Evolutionary conservation across 768 basidiomycete genomes (phyloP).

Genomic region (Suillus hirtellus): DNA sequence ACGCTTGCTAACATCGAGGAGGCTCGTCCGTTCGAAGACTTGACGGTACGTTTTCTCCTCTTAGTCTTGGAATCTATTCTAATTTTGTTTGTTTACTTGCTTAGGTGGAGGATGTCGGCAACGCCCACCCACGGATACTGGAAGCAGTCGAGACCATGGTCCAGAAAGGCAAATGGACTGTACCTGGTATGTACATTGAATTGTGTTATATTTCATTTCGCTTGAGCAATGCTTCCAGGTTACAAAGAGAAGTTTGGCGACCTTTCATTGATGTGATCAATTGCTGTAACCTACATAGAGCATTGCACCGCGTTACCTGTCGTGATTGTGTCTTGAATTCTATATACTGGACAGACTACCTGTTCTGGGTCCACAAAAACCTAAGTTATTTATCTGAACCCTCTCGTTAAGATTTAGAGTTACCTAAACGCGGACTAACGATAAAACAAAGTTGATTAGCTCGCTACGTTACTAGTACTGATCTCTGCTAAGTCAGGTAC

Average conservation of each 20-base stretch:
- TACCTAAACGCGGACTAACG: background rate
- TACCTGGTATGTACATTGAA: constrained; percentile 67
- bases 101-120: constrained; percentile 85
- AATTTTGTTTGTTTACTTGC: background rate
- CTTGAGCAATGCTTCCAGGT: constrained; percentile 41
- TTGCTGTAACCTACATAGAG: constrained; percentile 22
- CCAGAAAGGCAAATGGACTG: constrained; percentile 97
- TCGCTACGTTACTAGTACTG: background rate
- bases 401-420: background rate
- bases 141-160: constrained; percentile 94
- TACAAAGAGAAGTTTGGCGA: constrained; percentile 98
- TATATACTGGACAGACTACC: background rate
- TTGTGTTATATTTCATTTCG: background rate
- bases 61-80: background rate
- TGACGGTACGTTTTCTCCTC: constrained; percentile 66
- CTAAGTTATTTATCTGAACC: background rate
- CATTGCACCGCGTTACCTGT: constrained; percentile 1
- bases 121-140: constrained; percentile 89
- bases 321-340: background rate
- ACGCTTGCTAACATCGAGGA: constrained; percentile 97
- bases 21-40: constrained; percentile 94
- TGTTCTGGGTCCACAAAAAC: background rate
- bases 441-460: background rate
- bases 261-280: constrained; percentile 80
- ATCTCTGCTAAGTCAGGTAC: background rate